These are phyloP conservation scores for Martiniozyma abietophila DNA, from an alignment of 805 yeast genomes.

Conservation along the genomic window DNA sequence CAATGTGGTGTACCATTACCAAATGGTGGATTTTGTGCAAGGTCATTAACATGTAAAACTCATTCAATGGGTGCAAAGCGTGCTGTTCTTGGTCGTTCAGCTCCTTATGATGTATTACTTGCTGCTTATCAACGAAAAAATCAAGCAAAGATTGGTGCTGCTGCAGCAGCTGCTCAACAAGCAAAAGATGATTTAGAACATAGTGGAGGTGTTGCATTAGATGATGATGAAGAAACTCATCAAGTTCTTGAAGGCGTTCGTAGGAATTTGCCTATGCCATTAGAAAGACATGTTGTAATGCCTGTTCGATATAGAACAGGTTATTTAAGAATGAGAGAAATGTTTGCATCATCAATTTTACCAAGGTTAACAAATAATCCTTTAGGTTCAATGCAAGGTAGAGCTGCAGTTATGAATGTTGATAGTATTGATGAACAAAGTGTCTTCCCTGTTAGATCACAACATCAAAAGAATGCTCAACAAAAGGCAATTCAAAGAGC, in stretches of 20 bases:
- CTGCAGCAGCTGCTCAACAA: slow-evolving; percentile 70
- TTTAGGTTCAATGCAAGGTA: slow-evolving; percentile 71
- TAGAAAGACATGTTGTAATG: slow-evolving; percentile 63
- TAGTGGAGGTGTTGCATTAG: slow-evolving; percentile 41
- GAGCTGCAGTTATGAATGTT: slow-evolving; percentile 66
- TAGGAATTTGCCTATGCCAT: slow-evolving; percentile 70
- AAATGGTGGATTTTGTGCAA: slow-evolving; percentile 91
- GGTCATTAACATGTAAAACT: slow-evolving; percentile 93
- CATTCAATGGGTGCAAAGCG: slow-evolving; percentile 98
- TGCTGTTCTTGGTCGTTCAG: slow-evolving; percentile 87
- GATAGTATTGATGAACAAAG: slow-evolving; percentile 59
- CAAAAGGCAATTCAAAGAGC: slow-evolving; percentile 14
- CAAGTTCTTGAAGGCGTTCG: slow-evolving; percentile 85
- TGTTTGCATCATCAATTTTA: slow-evolving; percentile 79
- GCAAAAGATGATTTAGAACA: slow-evolving; percentile 57
- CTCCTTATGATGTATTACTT: slow-evolving; percentile 80
- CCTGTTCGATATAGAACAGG: slow-evolving; percentile 65
- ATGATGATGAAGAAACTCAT: slow-evolving; percentile 89
- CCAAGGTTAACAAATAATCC: slow-evolving; percentile 50
- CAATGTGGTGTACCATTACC: slow-evolving; percentile 96
- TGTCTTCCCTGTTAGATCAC: slow-evolving; percentile 43
- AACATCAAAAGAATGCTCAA: slow-evolving; percentile 24
- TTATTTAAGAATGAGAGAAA: slow-evolving; percentile 83
- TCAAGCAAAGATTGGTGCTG: slow-evolving; percentile 82
- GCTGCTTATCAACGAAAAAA: slow-evolving; percentile 88